Evolutionary conservation across 176 grass and related monocot genomes (phyloP), one percentile per base, ranked within the genome.

Genomic region (Phoenix dactylifera): DNA sequence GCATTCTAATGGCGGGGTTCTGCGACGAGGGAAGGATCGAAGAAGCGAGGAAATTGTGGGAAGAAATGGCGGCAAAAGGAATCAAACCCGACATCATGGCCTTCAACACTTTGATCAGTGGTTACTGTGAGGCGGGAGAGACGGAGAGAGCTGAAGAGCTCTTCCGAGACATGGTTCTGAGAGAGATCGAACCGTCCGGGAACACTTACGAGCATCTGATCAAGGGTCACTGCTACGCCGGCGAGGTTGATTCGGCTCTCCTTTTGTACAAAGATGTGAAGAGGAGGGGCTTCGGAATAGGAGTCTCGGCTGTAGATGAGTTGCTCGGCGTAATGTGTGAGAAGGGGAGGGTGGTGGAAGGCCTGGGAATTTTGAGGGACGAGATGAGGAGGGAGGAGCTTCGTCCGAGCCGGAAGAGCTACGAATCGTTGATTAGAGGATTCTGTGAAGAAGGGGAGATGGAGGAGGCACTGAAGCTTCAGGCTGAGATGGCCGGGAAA

Each of bases 401-500:
- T 75, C 19, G 12, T 3, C 71, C 70, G 14, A 88, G 60, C 52
- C 39, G 57, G 62, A 67, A 49, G 52, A 72, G 69, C 29, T 89
- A 85, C 0, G 72, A 83, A 68, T 29, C 58, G 25, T 49, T 78
- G 66, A 72, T 86, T 63, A 60, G 28, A 16, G 62, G 69, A 15
- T 76, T 85, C 29, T 95, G 76, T 60, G 82, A 78, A 55, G 7
- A 67, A 60, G 82, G 76, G 44, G 59, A 82, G 15, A 16, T 88
- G 22, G 77, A 82, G 48, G 60, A 80, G 78, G 89, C 89, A 7
- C 50, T 74, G 65, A 82, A 55, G 72, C 69, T 89, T 57, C 79
- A 85, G 74, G 85, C 76, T 19, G 76, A 89, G 76, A 80, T 95
- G 85, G 76, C 73, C 50, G 66, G 86, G 53, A 78, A 83, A 65